Percentiles rank a stretch among this genome's conserved stretches.
Conservation (phyloP, 305 asterid species). For the Fraxinus platypoda region DNA sequence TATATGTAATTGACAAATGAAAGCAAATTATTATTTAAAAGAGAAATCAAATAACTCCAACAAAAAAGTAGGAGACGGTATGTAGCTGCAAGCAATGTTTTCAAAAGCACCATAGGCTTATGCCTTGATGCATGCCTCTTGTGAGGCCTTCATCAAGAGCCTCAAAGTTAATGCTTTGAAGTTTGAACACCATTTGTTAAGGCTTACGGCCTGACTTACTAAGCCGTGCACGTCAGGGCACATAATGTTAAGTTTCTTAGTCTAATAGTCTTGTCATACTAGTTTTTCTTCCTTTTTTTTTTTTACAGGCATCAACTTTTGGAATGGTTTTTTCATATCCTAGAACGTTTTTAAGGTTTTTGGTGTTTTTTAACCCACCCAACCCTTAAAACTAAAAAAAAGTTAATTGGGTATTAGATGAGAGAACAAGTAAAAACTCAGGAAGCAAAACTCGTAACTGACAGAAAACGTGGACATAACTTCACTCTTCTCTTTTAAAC, state of each 20-base stretch:
- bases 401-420: neutral
- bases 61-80: neutral
- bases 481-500: neutral
- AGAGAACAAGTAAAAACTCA: neutral
- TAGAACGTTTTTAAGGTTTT: neutral
- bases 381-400: neutral
- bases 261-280: neutral
- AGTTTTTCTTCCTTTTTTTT: neutral
- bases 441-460: neutral
- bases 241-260: neutral
- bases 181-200: neutral
- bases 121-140: neutral
- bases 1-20: constrained; percentile 8
- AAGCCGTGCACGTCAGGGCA: neutral
- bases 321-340: neutral
- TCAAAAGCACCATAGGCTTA: neutral
- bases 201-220: neutral
- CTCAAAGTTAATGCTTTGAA: neutral
- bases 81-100: neutral
- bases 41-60: neutral
- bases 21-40: neutral
- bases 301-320: neutral
- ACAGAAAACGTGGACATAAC: neutral
- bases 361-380: neutral
- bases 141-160: neutral